Evolutionary conservation across 345 rosid genomes (phyloP), one percentile per base, ranked within the genome.

Genomic region (Microthlaspi erraticum): DNA sequence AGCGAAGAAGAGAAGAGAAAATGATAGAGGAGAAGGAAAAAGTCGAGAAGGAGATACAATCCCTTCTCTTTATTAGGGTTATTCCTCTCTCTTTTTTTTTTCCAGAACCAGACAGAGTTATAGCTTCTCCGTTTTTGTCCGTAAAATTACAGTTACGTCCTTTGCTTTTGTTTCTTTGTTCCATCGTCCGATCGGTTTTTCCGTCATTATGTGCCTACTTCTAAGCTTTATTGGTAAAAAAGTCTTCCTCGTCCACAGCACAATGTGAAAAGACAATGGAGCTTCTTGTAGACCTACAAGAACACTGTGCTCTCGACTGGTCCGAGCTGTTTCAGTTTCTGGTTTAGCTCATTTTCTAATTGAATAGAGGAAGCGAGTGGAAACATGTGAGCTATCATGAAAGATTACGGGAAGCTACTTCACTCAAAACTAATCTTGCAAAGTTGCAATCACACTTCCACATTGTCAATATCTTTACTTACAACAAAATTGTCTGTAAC

Each of bases 231-330:
- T 31, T 6, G 23, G 29, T 18, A 18, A 16, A 20, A 71, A 39
- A 14, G 83, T 82, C 68, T 88, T 86, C 90, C 79, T 84, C 48
- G 82, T 82, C 55, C 88, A 81, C 75, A 83, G 85, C 33, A 84
- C 77, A 90, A 87, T 82, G 79, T 86, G 53, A 10, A 89, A 87
- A 60, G 89, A 90, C 37, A 82, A 60, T 50, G 65, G 91, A 87
- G 76, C 77, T 88, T 54, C 75, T 91, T 85, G 59, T 86, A 86
- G 71, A 89, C 89, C 66, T n/a, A 85, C 81, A 80, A 86, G 72
- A 84, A 90, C 78, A 84, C 88, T 0, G 87, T 84, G 61, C 84
- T 82, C 85, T 81, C 7, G 18, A 38, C 32, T 11, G 32, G 18
- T 19, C 34, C 19, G 4, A 5, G 4, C 20, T 19, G 23, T 39